Evolutionary conservation across 2,329 filamentous ascomycete genomes (phyloP), one percentile per base, ranked within the genome.

Genomic region (Aphanoascus verrucosus): DNA sequence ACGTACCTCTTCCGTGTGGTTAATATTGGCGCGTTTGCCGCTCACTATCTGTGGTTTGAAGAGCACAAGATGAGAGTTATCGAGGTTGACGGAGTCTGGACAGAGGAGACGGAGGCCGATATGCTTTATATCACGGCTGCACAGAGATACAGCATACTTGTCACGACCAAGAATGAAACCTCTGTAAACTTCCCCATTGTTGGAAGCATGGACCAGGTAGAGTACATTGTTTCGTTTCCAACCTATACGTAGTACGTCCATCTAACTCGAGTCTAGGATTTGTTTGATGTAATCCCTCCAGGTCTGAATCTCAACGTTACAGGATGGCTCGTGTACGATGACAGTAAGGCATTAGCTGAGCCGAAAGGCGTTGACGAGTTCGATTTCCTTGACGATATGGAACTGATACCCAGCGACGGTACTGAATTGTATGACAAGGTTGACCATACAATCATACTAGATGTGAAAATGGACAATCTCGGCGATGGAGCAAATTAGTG

Each of bases 1-100:
- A 88, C 81, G 0, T 88, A 89, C 56, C 71, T 86, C 11, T 75
- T 90, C 61, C 81, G 82, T 32, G 72, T 88, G 58, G 74, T 86
- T 60, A 88, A 88, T 62, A 80, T 87, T 12, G 84, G 81, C 19
- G 84, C 83, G 12, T 88, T 57, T 41, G 43, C 55, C 1, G 52
- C 52, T 5, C 55, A 52, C 14, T 55, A 57, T 49, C 28, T 57
- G 9, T 57, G 55, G 55, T 52, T 55, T 12, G 52, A 57, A 17
- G 60, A 53, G 11, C 61, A 63, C 46, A 58, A 56, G 9, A 61
- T 63, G 59, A 54, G 55, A 17, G 59, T 60, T 12, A 56, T 63
- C 14, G 60, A 57, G 48, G 58, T 59, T 31, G 60, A 63, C 43
- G 60, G 60, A 9, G 58, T 62, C 43, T 63, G 61, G 53, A 63